Percentiles rank a stretch among this genome's conserved stretches.
Evolutionary conservation across 2,329 filamentous ascomycete genomes (phyloP).

Genomic region (Diaporthe capsici): DNA sequence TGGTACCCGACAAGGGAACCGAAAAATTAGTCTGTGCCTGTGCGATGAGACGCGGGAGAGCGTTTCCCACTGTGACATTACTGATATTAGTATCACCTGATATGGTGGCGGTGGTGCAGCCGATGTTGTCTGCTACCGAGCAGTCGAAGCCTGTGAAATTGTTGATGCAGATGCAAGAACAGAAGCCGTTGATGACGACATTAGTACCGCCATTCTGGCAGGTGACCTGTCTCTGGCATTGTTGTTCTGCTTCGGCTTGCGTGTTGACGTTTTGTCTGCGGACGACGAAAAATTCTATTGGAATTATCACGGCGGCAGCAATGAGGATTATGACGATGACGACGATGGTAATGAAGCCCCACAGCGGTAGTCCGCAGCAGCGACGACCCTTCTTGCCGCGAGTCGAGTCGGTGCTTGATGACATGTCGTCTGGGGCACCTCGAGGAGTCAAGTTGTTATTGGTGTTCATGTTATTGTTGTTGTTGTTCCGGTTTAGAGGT

Average conservation of each 20-base stretch:
- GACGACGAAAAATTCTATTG: slow-evolving; percentile 75
- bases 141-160: slow-evolving; percentile 80
- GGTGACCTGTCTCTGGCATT: slow-evolving; percentile 72
- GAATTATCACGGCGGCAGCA: slow-evolving; percentile 86
- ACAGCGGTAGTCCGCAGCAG: slow-evolving; percentile 88
- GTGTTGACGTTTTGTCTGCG: slow-evolving; percentile 57
- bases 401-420: slow-evolving; percentile 36
- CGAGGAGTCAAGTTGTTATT: slow-evolving; percentile 42
- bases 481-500: slow-evolving; percentile 47
- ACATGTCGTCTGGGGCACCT: slow-evolving; percentile 7
- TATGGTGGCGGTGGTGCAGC: slow-evolving; percentile 68
- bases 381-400: slow-evolving; percentile 64
- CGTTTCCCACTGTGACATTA: slow-evolving; percentile 85
- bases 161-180: slow-evolving; percentile 90
- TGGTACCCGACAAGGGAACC: slow-evolving; percentile 78
- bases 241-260: slow-evolving; percentile 45
- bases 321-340: slow-evolving; percentile 80
- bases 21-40: slow-evolving; percentile 78
- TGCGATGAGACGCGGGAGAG: slow-evolving; percentile 81
- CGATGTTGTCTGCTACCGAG: slow-evolving; percentile 60
- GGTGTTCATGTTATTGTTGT: slow-evolving; percentile 43
- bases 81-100: slow-evolving; percentile 56
- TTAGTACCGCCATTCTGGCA: slow-evolving; percentile 88
- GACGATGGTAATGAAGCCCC: slow-evolving; percentile 78
- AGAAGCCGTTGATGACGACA: slow-evolving; percentile 76